Evolutionary conservation across 148 eudicot genomes (phyloP), one percentile per base, ranked within the genome.

Genomic region (Oxyria digyna): DNA sequence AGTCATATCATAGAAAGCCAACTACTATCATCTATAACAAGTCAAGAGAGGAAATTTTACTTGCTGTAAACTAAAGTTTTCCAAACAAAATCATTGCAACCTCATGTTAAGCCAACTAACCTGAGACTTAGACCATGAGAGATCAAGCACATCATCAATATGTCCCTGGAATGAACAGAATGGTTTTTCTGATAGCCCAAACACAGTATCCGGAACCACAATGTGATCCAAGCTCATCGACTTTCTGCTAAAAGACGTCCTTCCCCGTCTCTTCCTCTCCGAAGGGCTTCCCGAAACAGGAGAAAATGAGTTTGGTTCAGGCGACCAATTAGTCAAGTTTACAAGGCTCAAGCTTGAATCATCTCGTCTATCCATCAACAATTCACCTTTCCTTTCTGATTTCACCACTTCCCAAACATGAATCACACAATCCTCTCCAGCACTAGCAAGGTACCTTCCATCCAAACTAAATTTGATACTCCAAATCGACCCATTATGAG

Each of bases 81-180:
- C 43, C 18, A 14, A 26, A 37, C n/a, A 20, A 65, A 6, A 21
- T 48, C 69, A 66, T 55, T 55, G 32, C 55, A 55, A 23, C 31
- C 4, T 54, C 4, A 27, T 10, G 43, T 40, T 33, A 64, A 62
- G 67, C 42, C 50, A 72, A 79, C 94, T 80, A 63, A 93, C 98
- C 96, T 89, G 90, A 62, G 92, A 83, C 77, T 90, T 87, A 67
- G 98, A 93, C 98, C 98, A 93, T 12, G 98, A 93, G 69, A 93
- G 87, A 77, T 93, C 96, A 78, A 93, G 90, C 77, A 93, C 96
- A 50, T 87, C 96, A 72, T 85, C 87, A 27, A 83, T 74, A 81
- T 93, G 98, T 71, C 98, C 98, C 72, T 81, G 75, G 72, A 93
- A 90, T 27, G 96, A 89, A 86, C 96, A 93, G 43, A 87, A 21